phyloP scores from a whole-genome alignment of 768 basidiomycete genomes.

The Lactarius akahatsu region DNA sequence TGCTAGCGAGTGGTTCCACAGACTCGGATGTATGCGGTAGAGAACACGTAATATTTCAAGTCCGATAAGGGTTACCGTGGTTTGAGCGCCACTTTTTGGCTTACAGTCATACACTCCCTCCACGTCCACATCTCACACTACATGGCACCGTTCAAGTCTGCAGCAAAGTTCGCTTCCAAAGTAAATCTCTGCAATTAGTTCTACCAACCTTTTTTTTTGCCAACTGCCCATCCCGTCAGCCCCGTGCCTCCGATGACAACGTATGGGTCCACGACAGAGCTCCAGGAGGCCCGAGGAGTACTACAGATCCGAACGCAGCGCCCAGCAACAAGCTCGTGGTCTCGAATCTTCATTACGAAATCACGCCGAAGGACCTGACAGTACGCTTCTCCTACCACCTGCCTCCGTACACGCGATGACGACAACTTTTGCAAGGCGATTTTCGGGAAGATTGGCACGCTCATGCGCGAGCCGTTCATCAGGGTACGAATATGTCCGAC shows the following conservation, averaged over 20 bases:
- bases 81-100: not conserved
- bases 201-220: not conserved
- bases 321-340: conserved; percentile 55
- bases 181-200: conserved; percentile 5
- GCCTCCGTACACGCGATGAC: conserved; percentile 4
- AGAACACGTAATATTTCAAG: not conserved
- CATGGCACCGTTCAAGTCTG: conserved; percentile 18
- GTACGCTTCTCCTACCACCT: conserved; percentile 45
- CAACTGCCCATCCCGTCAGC: conserved; percentile 13
- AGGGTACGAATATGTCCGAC: conserved; percentile 74
- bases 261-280: conserved; percentile 25
- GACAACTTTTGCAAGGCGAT: conserved; percentile 54
- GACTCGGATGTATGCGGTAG: too few relatives aligned
- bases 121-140: not conserved
- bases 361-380: conserved; percentile 83
- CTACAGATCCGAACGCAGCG: not conserved
- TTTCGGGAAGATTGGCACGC: conserved; percentile 89
- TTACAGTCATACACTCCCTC: not conserved
- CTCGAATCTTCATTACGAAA: conserved; percentile 89
- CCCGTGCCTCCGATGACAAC: conserved; percentile 22
- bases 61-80: not conserved
- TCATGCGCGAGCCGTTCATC: conserved; percentile 89
- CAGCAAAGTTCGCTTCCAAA: conserved; percentile 3
- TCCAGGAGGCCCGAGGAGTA: conserved; percentile 9
- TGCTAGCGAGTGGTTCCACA: too few relatives aligned